Conservation (phyloP, 306 rosid species). For the Hippophae gyantsensis region DNA sequence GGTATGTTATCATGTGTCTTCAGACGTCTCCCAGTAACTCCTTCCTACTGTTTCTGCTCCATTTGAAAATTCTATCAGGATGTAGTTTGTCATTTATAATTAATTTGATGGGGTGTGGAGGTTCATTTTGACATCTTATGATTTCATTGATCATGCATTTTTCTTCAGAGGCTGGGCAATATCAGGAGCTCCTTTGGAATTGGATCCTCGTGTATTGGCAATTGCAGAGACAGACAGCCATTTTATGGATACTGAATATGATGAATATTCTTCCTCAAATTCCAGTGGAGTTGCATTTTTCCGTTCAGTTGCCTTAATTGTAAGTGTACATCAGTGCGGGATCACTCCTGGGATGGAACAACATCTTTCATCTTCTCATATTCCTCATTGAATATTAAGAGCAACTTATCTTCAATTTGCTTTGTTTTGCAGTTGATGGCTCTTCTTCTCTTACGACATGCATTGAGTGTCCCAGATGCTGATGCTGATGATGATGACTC, state of each 20-base stretch:
- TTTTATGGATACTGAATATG: slow-evolving; percentile 85
- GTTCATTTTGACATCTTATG: slow-evolving; percentile 12
- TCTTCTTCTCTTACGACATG: slow-evolving; percentile 80
- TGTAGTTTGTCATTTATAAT: slow-evolving; percentile 4
- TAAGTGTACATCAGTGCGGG: slow-evolving; percentile 33
- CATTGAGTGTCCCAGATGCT: slow-evolving; percentile 61
- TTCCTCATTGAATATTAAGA: background rate
- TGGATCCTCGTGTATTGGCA: slow-evolving; percentile 90
- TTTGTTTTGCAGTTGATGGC: slow-evolving; percentile 72
- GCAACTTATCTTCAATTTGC: slow-evolving; percentile 6
- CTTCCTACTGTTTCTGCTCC: background rate
- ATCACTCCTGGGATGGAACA: background rate
- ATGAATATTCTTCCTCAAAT: slow-evolving; percentile 78
- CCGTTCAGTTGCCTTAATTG: slow-evolving; percentile 92
- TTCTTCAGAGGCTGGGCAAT: slow-evolving; percentile 94
- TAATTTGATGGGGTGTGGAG: background rate
- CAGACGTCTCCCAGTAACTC: background rate
- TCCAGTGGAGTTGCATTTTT: slow-evolving; percentile 91
- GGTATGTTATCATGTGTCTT: slow-evolving; percentile 34
- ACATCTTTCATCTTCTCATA: background rate
- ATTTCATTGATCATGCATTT: slow-evolving; percentile 14
- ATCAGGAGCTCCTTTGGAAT: slow-evolving; percentile 91
- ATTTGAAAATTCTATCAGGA: slow-evolving; percentile 3
- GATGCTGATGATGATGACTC: slow-evolving; percentile 46
- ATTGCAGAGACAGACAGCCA: slow-evolving; percentile 96